phyloP scores from a whole-genome alignment of 768 basidiomycete genomes.

The Pseudohyphozyma bogoriensis region DNA sequence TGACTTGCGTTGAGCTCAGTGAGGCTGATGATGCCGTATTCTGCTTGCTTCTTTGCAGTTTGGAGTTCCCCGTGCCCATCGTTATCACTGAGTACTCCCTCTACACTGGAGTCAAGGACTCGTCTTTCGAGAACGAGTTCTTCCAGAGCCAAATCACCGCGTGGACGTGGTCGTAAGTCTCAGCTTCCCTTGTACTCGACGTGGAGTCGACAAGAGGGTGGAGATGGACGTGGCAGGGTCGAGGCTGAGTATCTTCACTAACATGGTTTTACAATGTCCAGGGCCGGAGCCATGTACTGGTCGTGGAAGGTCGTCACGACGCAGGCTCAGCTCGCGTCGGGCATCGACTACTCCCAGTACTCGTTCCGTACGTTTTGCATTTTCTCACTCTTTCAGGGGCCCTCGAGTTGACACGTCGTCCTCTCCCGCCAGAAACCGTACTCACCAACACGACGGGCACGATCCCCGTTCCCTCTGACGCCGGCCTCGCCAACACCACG shows the following conservation, averaged over 20 bases:
- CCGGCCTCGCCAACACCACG: conserved; percentile 14
- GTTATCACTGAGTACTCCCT: conserved; percentile 31
- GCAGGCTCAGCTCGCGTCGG: conserved; percentile 7
- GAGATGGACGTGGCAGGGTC: no score
- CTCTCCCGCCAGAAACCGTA: conserved; percentile 1
- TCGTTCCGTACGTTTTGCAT: neutral
- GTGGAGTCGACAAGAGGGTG: no score
- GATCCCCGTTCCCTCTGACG: conserved; percentile 12
- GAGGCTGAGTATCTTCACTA: no score
- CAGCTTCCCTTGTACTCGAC: no score
- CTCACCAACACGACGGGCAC: conserved; percentile 9
- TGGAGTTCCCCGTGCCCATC: conserved; percentile 29
- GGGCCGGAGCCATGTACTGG: conserved; percentile 26
- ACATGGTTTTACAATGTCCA: no score
- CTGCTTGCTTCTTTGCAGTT: neutral
- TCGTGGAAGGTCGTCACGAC: conserved; percentile 7
- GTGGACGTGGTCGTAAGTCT: conserved; percentile 29
- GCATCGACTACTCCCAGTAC: conserved; percentile 26
- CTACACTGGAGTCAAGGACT: conserved; percentile 30
- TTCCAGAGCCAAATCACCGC: conserved; percentile 30
- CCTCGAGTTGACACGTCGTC: neutral
- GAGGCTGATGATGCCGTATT: neutral
- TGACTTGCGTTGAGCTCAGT: no score
- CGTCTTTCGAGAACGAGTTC: conserved; percentile 29
- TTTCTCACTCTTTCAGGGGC: neutral